These are phyloP conservation scores for Aspergillus unguis DNA, from an alignment of 2,329 filamentous ascomycete genomes.

Conservation along the genomic window DNA sequence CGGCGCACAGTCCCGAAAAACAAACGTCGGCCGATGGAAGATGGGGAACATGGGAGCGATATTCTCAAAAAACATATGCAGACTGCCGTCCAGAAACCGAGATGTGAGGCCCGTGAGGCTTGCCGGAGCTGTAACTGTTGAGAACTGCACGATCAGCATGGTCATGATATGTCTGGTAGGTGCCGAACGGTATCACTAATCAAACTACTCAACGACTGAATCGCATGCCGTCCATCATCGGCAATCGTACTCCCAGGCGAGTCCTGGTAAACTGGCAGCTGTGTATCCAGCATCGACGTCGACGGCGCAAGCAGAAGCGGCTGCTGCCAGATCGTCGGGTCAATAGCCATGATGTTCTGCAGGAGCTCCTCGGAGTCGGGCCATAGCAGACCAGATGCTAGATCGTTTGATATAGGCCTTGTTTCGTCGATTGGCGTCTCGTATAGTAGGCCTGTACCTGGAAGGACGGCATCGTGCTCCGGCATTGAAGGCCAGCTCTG, in stretches of 20 bases:
- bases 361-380: slow-evolving; percentile 4
- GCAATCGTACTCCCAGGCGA: not conserved
- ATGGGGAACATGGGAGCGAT: slow-evolving; percentile 14
- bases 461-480: not conserved
- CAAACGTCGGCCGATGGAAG: slow-evolving; percentile 10
- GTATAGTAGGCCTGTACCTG: not conserved
- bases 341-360: slow-evolving; percentile 8
- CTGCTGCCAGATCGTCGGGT: slow-evolving; percentile 4
- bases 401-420: not conserved
- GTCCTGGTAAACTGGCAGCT: not conserved
- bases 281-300: not conserved
- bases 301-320: not conserved
- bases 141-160: not conserved
- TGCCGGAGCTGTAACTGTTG: not conserved
- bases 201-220: slow-evolving; percentile 5
- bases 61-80: slow-evolving; percentile 14
- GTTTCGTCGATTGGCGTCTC: not conserved
- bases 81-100: slow-evolving; percentile 11
- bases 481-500: not conserved
- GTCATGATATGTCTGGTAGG: not conserved
- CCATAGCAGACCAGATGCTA: slow-evolving; percentile 3
- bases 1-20: slow-evolving; percentile 2
- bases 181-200: slow-evolving; percentile 2
- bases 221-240: slow-evolving; percentile 4
- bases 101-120: slow-evolving; percentile 7